A percentile compares a stretch with the other conserved stretches of the same genome.
phyloP scores from a whole-genome alignment of 31 red algal genomes.

The Asparagopsis taxiformis region DNA sequence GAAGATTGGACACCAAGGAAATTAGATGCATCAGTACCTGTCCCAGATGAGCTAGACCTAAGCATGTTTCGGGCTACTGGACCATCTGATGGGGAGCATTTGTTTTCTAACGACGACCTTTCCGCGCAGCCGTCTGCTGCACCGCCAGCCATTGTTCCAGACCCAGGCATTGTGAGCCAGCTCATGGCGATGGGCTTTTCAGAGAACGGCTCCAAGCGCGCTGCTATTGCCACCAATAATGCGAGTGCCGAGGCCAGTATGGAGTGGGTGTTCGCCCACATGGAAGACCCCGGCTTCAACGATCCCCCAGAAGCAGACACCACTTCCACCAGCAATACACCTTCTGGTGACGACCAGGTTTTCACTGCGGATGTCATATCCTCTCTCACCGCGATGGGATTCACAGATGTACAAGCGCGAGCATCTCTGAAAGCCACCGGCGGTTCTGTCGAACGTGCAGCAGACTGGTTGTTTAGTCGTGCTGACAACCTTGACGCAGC shows the following conservation, averaged over 20 bases:
- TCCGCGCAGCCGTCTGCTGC: constrained; percentile 1
- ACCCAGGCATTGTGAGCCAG: constrained; percentile 64
- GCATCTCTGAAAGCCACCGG: constrained; percentile 59
- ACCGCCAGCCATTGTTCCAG: constrained; percentile 39
- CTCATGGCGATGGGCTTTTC: constrained; percentile 84
- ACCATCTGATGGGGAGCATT: constrained; percentile 38
- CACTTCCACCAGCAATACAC: constrained; percentile 1
- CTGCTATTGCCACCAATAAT: constrained; percentile 70
- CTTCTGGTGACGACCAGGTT: background rate
- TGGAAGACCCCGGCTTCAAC: constrained; percentile 83
- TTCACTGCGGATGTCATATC: constrained; percentile 14
- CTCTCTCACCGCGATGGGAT: constrained; percentile 82
- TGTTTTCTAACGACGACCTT: constrained; percentile 56
- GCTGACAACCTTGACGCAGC: constrained; percentile 39
- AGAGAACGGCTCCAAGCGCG: constrained; percentile 79
- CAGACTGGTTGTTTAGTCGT: constrained; percentile 93
- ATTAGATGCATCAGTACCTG: constrained; percentile 68
- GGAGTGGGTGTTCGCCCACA: constrained; percentile 80
- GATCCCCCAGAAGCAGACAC: constrained; percentile 24
- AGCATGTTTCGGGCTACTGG: constrained; percentile 46
- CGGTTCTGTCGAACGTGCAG: constrained; percentile 73
- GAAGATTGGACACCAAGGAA: constrained; percentile 90
- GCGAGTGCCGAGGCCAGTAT: constrained; percentile 62
- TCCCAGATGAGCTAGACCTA: constrained; percentile 68
- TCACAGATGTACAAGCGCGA: constrained; percentile 65